phyloP scores from a whole-genome alignment of 202 grass and related monocot species.

The Setaria italica region DNA sequence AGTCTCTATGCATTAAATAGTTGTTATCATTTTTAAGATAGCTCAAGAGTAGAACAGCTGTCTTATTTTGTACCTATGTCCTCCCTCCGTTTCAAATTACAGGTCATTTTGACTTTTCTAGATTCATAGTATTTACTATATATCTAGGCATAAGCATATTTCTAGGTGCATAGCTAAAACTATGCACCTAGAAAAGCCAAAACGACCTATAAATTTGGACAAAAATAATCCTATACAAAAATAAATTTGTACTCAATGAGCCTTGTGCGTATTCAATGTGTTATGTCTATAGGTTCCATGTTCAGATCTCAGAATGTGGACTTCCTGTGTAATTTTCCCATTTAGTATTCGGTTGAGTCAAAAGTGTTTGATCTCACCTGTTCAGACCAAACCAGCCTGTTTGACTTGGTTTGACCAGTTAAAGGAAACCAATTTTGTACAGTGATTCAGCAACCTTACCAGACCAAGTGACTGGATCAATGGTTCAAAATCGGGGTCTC shows the following conservation, averaged over 20 bases:
- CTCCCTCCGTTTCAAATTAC: too few species aligned
- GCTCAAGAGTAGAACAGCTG: not conserved
- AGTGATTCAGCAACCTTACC: not conserved
- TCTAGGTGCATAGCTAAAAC: too few species aligned
- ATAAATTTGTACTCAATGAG: not conserved
- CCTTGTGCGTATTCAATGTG: not conserved
- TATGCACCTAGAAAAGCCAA: too few species aligned
- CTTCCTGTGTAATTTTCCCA: not conserved
- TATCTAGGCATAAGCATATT: too few species aligned
- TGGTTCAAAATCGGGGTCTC: constrained; percentile 4
- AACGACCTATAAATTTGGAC: too few species aligned
- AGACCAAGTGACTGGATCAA: not conserved
- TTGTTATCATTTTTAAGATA: not conserved
- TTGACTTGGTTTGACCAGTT: not conserved
- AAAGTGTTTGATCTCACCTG: not conserved
- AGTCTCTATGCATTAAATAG: not conserved
- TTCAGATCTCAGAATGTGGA: not conserved
- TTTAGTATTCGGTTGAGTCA: not conserved
- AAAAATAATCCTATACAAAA: not conserved
- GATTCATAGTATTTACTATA: too few species aligned
- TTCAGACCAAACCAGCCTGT: not conserved
- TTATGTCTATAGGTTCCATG: not conserved
- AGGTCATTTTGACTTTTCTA: too few species aligned
- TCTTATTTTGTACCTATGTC: constrained; percentile 4
- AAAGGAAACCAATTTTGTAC: not conserved